Evolutionary conservation across 148 eudicot species (phyloP).

Genomic region (Pouteria glomerata): DNA sequence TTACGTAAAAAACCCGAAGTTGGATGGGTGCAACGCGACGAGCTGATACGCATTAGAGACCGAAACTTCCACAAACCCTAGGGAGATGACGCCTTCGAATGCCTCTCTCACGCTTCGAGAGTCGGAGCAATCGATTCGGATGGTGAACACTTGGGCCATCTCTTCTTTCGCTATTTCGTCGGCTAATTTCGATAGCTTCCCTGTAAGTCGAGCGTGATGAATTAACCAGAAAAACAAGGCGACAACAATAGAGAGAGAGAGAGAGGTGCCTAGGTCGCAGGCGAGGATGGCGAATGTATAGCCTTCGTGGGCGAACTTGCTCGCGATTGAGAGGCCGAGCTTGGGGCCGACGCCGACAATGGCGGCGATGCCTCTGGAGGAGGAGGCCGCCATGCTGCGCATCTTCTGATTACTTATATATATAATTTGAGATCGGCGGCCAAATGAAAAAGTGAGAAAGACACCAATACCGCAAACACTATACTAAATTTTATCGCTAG

Average conservation of each 20-base stretch:
- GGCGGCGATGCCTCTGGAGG: constrained; percentile 81
- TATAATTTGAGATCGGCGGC: no score
- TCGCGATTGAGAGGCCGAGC: constrained; percentile 87
- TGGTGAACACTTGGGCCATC: constrained; percentile 76
- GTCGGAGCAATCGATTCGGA: constrained; percentile 79
- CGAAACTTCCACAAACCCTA: constrained; percentile 74
- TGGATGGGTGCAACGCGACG: no score
- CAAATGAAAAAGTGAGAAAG: no score
- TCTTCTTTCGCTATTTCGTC: constrained; percentile 89
- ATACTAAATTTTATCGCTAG: no score
- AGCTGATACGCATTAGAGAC: constrained; percentile 78
- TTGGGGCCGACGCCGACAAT: constrained; percentile 87
- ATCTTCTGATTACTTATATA: no score
- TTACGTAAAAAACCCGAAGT: no score
- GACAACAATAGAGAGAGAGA: not conserved
- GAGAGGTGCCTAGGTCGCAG: constrained; percentile 51
- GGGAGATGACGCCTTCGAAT: constrained; percentile 74
- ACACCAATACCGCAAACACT: no score
- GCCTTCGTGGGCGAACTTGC: constrained; percentile 84
- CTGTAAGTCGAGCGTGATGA: constrained; percentile 28
- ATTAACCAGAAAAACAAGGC: no score
- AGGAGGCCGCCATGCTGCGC: constrained; percentile 48
- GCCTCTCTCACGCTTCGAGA: constrained; percentile 62
- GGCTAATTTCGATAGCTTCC: constrained; percentile 63
- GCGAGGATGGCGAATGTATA: constrained; percentile 88